Evolutionary conservation across 2,329 filamentous ascomycete species (phyloP), one percentile per base, ranked within the genome.

Genomic region (Paramyrothecium roridum): DNA sequence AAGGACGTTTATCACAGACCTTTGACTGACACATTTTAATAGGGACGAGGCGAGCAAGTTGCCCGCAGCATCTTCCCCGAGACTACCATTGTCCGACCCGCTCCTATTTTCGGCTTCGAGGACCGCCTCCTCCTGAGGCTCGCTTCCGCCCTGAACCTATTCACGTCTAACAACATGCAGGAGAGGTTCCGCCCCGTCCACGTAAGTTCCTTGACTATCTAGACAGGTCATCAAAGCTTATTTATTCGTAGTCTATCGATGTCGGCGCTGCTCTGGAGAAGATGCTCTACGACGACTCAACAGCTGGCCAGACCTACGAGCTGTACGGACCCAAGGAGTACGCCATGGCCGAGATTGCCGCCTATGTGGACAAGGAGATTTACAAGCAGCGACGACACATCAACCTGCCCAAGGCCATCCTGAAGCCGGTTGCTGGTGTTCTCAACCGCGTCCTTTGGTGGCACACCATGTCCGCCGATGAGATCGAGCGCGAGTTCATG

Each of bases 271-370:
- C 92, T 50, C 84, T 99, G 16, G 93, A 98, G 77, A 80, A 83
- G 65, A 97, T 99, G 84, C 82, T 92, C 56, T 89, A 91, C 69
- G 93, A 98, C 68, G 95, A 99, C 73, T 89, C 76, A 67, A 98
- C 95, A 19, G 91, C 89, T 10, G 88, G 88, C 11, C 87, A 98
- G 76, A 99, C 93, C 0, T 99, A 83, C 67, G 95, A 99, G 77
- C 87, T 99, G 17, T 96, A 91, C 74, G 95, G 95, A 2, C 93
- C 95, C 48, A 95, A 88, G 75, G 84, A 96, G 69, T 98, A 98
- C 81, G 91, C 87, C 59, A 91, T 92, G 68, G 86, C 84, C 37
- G 89, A 98, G 73, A 91, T 99, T 63, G 88, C 90, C 50, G 85
- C 89, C 65, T 73, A 98, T 62, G 93, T 98, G 52, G 92, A 97